These are phyloP conservation scores for Trichosanthes cucumerina DNA, from an alignment of 306 rosid genomes.

Conservation along the genomic window DNA sequence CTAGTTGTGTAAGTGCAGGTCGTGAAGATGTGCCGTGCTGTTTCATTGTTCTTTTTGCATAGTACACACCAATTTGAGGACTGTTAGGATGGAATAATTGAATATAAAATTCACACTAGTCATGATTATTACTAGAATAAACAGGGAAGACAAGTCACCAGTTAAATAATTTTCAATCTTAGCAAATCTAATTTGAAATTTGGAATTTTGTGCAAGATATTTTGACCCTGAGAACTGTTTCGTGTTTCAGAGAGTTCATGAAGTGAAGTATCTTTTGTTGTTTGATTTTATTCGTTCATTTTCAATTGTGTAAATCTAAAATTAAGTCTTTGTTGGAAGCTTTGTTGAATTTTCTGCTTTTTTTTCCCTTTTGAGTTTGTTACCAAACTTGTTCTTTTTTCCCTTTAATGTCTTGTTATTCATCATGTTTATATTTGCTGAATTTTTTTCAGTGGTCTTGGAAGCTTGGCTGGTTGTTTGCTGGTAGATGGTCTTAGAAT, in stretches of 20 bases:
- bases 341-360: not conserved
- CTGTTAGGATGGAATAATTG: too few relatives aligned
- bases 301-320: not conserved
- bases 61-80: too few relatives aligned
- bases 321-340: not conserved
- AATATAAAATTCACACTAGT: not conserved
- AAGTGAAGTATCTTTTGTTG: not conserved
- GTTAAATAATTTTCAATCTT: not conserved
- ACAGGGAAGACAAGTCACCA: not conserved
- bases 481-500: conserved; percentile 6
- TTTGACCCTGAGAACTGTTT: not conserved
- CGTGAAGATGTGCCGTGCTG: too few relatives aligned
- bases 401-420: not conserved
- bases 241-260: not conserved
- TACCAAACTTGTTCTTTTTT: not conserved
- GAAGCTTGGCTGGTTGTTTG: not conserved
- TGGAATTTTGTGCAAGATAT: not conserved
- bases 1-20: too few relatives aligned
- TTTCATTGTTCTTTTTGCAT: too few relatives aligned
- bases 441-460: not conserved
- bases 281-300: not conserved
- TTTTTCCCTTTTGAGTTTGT: not conserved
- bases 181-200: not conserved
- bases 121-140: not conserved
- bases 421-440: conserved; percentile 1